Percentiles rank a stretch among this genome's conserved stretches.
Evolutionary conservation across 352 stramenopile species (phyloP).

Genomic region (Phytophthora hybrid): DNA sequence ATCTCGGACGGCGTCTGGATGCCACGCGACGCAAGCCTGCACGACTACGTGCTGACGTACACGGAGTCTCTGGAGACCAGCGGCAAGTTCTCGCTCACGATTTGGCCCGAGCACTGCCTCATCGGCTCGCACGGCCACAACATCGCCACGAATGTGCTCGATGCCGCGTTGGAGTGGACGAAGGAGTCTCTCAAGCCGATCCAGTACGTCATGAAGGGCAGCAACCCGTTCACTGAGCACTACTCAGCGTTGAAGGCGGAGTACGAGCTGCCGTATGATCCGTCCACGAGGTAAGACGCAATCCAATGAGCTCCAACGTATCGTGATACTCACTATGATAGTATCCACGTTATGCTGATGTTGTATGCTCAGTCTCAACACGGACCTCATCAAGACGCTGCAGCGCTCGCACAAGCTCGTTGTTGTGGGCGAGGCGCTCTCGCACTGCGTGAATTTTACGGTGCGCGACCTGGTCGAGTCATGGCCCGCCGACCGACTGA

Average conservation of each 20-base stretch:
- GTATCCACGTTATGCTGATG: not conserved
- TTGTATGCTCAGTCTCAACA: conserved; percentile 65
- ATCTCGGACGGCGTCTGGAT: conserved; percentile 58
- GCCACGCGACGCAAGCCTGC: conserved; percentile 56
- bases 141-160: conserved; percentile 79
- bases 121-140: conserved; percentile 88
- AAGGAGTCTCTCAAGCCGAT: conserved; percentile 56
- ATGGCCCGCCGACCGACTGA: conserved; percentile 69
- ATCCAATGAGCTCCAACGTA: not conserved
- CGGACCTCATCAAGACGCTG: conserved; percentile 83
- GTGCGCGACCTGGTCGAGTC: conserved; percentile 88
- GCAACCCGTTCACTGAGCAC: conserved; percentile 94
- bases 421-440: conserved; percentile 93
- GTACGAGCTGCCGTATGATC: conserved; percentile 75
- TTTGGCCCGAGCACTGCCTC: conserved; percentile 97
- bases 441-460: conserved; percentile 97
- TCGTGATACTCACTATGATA: not conserved
- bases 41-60: conserved; percentile 89
- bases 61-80: conserved; percentile 79
- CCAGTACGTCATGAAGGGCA: conserved; percentile 91
- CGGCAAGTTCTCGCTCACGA: conserved; percentile 89
- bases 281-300: conserved; percentile 45
- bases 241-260: conserved; percentile 94
- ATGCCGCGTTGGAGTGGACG: conserved; percentile 84
- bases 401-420: conserved; percentile 76